These are phyloP conservation scores for Capsella rubella DNA, from an alignment of 441 rosid species.

Conservation along the genomic window DNA sequence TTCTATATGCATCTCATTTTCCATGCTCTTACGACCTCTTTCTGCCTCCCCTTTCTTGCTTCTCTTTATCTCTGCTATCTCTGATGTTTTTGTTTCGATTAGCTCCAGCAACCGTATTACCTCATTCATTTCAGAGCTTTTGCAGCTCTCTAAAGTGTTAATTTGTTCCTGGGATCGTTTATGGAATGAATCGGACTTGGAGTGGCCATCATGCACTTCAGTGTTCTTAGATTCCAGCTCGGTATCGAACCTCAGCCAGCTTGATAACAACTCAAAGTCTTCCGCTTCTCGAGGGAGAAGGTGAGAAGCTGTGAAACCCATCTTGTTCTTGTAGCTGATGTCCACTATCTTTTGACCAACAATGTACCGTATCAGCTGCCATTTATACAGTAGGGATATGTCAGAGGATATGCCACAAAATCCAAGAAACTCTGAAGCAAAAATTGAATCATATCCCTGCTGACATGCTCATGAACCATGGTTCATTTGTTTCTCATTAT, in stretches of 20 bases:
- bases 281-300: constrained; percentile 25
- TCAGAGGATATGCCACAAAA: constrained; percentile 6
- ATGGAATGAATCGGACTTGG: background rate
- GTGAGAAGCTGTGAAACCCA: constrained; percentile 19
- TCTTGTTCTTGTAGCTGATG: constrained; percentile 9
- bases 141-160: background rate
- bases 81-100: background rate
- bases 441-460: background rate
- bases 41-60: background rate
- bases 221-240: background rate
- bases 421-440: background rate
- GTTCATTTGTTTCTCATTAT: too few species aligned
- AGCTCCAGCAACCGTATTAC: constrained; percentile 12
- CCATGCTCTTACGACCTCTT: constrained; percentile 18
- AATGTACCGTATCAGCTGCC: constrained; percentile 36
- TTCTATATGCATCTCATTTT: constrained; percentile 54
- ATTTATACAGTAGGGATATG: background rate
- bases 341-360: constrained; percentile 19
- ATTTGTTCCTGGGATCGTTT: background rate
- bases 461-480: too few species aligned
- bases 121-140: background rate
- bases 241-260: background rate
- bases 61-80: constrained; percentile 1
- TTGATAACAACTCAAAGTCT: constrained; percentile 35
- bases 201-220: background rate